Base-by-base conservation (phyloP, 2,329 filamentous ascomycete genomes). In the Anisogramma anomala region DNA sequence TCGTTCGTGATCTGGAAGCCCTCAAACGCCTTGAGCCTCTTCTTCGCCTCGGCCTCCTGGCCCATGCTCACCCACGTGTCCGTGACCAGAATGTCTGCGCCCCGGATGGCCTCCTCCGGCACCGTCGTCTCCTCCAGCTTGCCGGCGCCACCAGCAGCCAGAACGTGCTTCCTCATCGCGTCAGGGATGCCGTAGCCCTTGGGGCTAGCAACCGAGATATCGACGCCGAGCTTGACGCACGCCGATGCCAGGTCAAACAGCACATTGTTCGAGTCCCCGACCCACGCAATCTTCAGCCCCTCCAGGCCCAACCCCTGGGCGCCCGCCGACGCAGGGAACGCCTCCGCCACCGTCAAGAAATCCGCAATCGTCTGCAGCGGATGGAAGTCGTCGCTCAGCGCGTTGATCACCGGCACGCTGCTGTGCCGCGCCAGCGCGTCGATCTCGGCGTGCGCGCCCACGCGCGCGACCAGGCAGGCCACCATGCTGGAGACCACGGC, bases 31-130 rank as follows among this genome's bases (percentile, higher is more conserved):
- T 80, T 75, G 46, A 95, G 59, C 37, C 85, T 72, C 68, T 82
- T 82, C 51, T 79, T 70, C 28, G 78, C 71, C 62, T 98, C 91
- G 42, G 76, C 77, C 62, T 98, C 91, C 63, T 96, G 89, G 34
- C 91, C 91, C 91, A 98, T 98, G 1, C 86, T 94, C 23, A 98
- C 76, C 91, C 91, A 98, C 1, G 91, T 98, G 56, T 98, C 91
- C 1, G 91, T 98, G 17, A 96, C 87, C 43, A 98, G 68, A 39
- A 96, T 74, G 58, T 98, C 82, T 3, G 91, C 89, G 49, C 80
- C 68, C 65, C 84, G 84, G 56, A 95, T 78, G 4, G 74, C 91
- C 55, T 94, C 84, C 58, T 91, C 84, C 0, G 89, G 91, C 1
- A 82, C 67, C 17, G 71, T 82, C 0, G 85, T 93, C 62, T 94